Percentiles rank a stretch among this genome's conserved stretches.
Conservation (phyloP, 805 yeast species). For the Kluyveromyces siamensis region DNA sequence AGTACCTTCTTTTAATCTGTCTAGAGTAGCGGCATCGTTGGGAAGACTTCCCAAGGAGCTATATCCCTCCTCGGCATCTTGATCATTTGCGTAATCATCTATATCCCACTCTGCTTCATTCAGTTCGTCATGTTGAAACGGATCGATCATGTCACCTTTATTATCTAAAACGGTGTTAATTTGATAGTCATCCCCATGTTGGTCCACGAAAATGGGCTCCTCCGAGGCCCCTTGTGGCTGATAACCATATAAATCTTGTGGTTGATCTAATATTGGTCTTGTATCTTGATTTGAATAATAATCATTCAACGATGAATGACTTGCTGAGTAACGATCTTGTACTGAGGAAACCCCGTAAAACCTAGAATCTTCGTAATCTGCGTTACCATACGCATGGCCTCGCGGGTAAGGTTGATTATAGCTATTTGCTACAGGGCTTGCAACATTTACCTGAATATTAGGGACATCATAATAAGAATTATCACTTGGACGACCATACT, state of each 20-base stretch:
- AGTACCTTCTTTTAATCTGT: not conserved
- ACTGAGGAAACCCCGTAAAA: conserved; percentile 12
- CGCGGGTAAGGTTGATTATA: not conserved
- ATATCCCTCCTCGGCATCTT: not conserved
- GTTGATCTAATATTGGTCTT: conserved; percentile 17
- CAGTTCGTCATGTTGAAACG: conserved; percentile 13
- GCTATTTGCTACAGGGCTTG: conserved; percentile 1
- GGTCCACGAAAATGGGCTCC: conserved; percentile 18
- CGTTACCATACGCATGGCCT: conserved; percentile 2
- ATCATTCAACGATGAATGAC: conserved; percentile 4
- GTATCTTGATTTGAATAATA: conserved; percentile 8
- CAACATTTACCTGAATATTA: conserved; percentile 14
- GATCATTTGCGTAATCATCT: conserved; percentile 5
- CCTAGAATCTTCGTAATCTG: conserved; percentile 20
- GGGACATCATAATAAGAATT: conserved; percentile 13
- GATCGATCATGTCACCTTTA: conserved; percentile 30
- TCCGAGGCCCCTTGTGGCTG: conserved; percentile 17
- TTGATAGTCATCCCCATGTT: conserved; percentile 29
- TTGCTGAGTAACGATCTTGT: conserved; percentile 2
- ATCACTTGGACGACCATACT: conserved; percentile 1
- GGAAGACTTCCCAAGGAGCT: conserved; percentile 3
- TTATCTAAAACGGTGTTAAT: conserved; percentile 26
- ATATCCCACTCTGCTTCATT: conserved; percentile 1
- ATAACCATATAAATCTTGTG: conserved; percentile 6
- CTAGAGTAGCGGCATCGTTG: conserved; percentile 6